Evolutionary conservation across 2,329 filamentous ascomycete species (phyloP), one percentile per base, ranked within the genome.

Genomic region (Pestalotiopsis sp.): DNA sequence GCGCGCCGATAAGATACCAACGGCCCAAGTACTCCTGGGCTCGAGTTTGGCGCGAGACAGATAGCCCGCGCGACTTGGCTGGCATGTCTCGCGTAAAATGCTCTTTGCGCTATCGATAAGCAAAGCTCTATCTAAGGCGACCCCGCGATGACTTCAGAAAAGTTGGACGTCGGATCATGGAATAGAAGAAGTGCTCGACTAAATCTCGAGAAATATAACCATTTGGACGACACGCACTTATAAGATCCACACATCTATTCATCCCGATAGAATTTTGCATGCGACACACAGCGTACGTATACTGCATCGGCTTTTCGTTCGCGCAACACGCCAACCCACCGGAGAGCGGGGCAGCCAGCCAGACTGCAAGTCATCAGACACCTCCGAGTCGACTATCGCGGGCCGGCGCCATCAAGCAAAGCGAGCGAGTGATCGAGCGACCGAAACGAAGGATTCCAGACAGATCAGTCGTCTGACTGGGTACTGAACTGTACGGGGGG

Each of bases 141-240:
- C 59, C 59, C 59, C 59, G 59, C 59, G 27, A 61, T 61, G 59
- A 61, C 59, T 61, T 61, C 59, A 61, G 59, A 41, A 61, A 61
- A 41, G 59, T 61, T 20, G 31, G n/a, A 9, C 17, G 17, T n/a
- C 45, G 20, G 14, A n/a, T 52, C 6, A n/a, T 17, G 17, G 11
- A 9, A 12, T 2, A n/a, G 11, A 17, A 45, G 41, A 45, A 45
- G 41, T 45, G 31, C 31, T 36, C 2, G 0, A 36, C 7, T 36
- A 9, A 36, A 2, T 36, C 9, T 9, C 31, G 31, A 36, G 31
- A 9, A 36, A 36, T 36, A 36, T 2, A 36, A 36, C 6, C 31
- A 9, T 36, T 36, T 36, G 31, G 9, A 36, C 7, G 6, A 6
- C 6, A 31, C 6, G 2, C 6, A 31, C 2, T 31, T 31, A 7